These are phyloP conservation scores for Tetrahymena borealis DNA, from an alignment of 73 alveolate species.

Conservation along the genomic window DNA sequence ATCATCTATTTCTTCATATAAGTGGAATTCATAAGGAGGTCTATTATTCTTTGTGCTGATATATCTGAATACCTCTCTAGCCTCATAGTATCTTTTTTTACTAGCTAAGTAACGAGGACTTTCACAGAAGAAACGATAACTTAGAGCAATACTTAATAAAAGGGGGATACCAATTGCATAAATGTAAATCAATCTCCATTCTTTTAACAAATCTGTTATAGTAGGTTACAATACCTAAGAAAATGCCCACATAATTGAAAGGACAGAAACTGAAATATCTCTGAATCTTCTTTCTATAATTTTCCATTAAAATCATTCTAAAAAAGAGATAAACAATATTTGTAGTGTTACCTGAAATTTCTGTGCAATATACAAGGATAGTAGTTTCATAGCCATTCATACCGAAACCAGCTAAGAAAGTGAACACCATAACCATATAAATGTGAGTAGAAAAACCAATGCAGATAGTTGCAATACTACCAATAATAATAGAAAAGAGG, in stretches of 20 bases:
- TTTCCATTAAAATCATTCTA: background rate
- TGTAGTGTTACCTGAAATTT: conserved; percentile 22
- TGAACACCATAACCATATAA: background rate
- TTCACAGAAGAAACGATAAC: conserved; percentile 24
- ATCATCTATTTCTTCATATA: conserved; percentile 29
- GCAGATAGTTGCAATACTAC: conserved; percentile 4
- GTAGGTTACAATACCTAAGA: conserved; percentile 24
- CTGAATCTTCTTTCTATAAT: conserved; percentile 12
- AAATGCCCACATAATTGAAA: conserved; percentile 25
- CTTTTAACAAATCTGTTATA: conserved; percentile 6
- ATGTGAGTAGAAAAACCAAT: background rate
- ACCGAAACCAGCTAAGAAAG: conserved; percentile 39
- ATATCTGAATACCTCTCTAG: conserved; percentile 25
- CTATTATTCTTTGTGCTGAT: conserved; percentile 28
- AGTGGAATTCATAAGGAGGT: conserved; percentile 35
- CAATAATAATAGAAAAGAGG: conserved; percentile 11
- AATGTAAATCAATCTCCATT: conserved; percentile 26
- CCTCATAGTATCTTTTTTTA: conserved; percentile 17
- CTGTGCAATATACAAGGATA: conserved; percentile 17
- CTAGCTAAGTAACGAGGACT: conserved; percentile 28
- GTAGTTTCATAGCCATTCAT: conserved; percentile 38
- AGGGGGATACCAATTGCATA: conserved; percentile 19
- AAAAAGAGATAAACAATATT: background rate
- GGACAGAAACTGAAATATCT: conserved; percentile 17
- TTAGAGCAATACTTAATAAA: background rate